A percentile compares a stretch with the other conserved stretches of the same genome.
Conservation (phyloP, 306 rosid species). For the Lagenaria siceraria region DNA sequence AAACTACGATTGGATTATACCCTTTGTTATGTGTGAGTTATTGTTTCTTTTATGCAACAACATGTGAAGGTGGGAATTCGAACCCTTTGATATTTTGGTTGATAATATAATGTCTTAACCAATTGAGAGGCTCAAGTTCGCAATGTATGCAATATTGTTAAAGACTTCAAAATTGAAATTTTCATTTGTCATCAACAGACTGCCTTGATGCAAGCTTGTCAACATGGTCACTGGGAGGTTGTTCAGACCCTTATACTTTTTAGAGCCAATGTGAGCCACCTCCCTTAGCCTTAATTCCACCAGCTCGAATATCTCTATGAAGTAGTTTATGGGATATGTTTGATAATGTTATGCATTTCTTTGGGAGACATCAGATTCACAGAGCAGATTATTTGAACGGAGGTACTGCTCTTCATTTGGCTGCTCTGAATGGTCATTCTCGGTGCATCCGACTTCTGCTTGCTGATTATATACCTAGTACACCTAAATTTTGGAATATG, state of each 20-base stretch:
- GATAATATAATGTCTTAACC: background rate
- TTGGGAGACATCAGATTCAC: constrained; percentile 47
- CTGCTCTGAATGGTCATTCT: constrained; percentile 90
- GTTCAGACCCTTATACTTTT: constrained; percentile 65
- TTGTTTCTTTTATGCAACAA: background rate
- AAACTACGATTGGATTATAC: background rate
- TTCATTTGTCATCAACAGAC: constrained; percentile 36
- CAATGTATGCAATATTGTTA: background rate
- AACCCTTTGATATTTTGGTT: background rate
- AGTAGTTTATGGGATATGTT: background rate
- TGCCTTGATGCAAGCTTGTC: constrained; percentile 99
- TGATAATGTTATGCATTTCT: background rate
- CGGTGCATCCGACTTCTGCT: constrained; percentile 78
- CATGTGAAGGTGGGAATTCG: background rate
- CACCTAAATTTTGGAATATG: constrained; percentile 46
- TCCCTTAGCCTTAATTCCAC: background rate
- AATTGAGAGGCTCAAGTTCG: background rate
- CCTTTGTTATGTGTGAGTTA: background rate
- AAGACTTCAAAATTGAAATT: background rate
- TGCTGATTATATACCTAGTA: constrained; percentile 75
- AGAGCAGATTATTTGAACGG: constrained; percentile 89
- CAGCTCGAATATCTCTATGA: background rate
- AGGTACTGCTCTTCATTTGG: constrained; percentile 92
- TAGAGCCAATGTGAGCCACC: constrained; percentile 56
- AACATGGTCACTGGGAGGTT: constrained; percentile 98